Base-by-base conservation (phyloP, 495 filamentous ascomycete species). In the Daldinia concentrica region DNA sequence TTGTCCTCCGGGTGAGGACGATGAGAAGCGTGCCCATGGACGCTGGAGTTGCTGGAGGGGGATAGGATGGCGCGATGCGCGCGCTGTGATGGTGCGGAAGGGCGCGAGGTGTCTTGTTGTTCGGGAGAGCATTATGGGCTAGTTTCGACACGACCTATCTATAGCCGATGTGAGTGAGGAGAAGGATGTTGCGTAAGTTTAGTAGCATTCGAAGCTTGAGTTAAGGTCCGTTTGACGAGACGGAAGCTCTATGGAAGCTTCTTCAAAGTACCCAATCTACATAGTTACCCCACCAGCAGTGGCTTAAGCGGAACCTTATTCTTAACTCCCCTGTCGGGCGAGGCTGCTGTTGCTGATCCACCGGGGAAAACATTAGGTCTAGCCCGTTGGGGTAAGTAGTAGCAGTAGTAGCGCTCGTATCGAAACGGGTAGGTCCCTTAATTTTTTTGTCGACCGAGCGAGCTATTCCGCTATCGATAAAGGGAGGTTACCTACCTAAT, bases 401-500 rank as follows among this genome's bases (percentile, higher is more conserved):
- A 29, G 9, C 52, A 58, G 41, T 2, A 30, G 45, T 6, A 24
- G 56, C 43, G 22, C 39, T 73, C 17, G 39, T 60, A 56, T 72
- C 37, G 54, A 45, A 67, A 67, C 12, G 50, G 62, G 69, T 52
- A 70, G 48, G 69, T 72, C 64, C 60, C 64, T 50, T 58, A 54
- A 7, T 51, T 36, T 56, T n/a, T 55, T 34, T 17, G n/a, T 29
- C 50, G 50, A 15, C n/a, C 26, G 50, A 34, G 32, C 6, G 9
- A 34, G 2, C 17, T 51, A 51, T 8, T 24, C 36, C 57, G 58
- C 32, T 73, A 73, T 73, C 70, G 70, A 73, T 73, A 73, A 30
- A 41, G 50, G n/a, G 45, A 30, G 19, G 32, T 34, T 17, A 36
- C 32, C 11, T 36, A 36, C 30, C 30, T 29, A 0, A 30, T 6